Conservation (phyloP, 2,329 filamentous ascomycete species). For the Penicillium rolfsii region DNA sequence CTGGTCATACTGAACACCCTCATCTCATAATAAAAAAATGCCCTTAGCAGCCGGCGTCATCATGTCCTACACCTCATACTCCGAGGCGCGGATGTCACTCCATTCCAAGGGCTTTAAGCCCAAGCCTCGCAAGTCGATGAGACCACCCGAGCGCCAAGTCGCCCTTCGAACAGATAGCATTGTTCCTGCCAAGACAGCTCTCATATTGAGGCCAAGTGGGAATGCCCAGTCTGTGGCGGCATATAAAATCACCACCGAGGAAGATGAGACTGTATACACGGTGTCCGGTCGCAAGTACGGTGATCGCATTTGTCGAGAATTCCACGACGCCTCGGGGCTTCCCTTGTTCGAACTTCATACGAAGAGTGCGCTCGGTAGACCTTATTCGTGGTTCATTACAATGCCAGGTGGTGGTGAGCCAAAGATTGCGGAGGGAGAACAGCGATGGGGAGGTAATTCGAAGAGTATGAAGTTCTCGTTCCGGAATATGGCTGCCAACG, state of each 20-base stretch:
- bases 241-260: constrained; percentile 27
- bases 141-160: constrained; percentile 25
- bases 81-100: constrained; percentile 24
- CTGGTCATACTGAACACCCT: too few relatives aligned
- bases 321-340: constrained; percentile 31
- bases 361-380: background rate
- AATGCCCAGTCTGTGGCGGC: constrained; percentile 20
- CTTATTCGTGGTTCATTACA: constrained; percentile 42
- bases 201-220: constrained; percentile 24
- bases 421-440: constrained; percentile 17
- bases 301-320: constrained; percentile 29
- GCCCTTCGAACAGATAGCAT: constrained; percentile 29
- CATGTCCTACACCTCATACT: constrained; percentile 26
- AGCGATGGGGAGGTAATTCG: constrained; percentile 8
- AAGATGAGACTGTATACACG: constrained; percentile 24
- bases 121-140: constrained; percentile 23
- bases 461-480: constrained; percentile 23
- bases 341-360: constrained; percentile 33
- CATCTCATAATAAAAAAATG: too few relatives aligned
- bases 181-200: constrained; percentile 17
- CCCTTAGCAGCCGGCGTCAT: background rate
- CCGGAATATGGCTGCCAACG: constrained; percentile 19
- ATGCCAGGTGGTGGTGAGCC: constrained; percentile 18
- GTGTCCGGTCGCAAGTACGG: constrained; percentile 32
- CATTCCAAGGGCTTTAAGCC: constrained; percentile 13